phyloP scores from a whole-genome alignment of 169 alveolate species.

The Plasmodium cynomolgi region DNA sequence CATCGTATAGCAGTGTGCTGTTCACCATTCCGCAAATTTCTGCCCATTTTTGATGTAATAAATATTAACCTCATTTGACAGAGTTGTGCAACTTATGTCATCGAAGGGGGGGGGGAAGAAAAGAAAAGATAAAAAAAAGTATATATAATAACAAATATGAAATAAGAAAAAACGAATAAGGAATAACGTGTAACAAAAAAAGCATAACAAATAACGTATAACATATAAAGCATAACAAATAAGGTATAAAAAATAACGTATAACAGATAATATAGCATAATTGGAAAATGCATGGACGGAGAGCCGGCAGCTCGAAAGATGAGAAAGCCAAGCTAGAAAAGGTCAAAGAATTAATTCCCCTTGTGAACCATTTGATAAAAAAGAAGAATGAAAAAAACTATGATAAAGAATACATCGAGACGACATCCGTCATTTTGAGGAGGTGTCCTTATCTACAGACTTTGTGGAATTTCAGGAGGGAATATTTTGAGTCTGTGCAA shows the following conservation, averaged over 20 bases:
- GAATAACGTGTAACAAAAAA: not conserved
- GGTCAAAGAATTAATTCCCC: conserved; percentile 43
- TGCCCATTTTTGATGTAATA: not conserved
- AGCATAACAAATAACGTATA: not conserved
- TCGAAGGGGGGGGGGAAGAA: not conserved
- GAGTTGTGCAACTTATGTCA: not conserved
- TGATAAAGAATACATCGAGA: conserved; percentile 45
- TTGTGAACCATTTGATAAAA: conserved; percentile 29
- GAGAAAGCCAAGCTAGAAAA: conserved; percentile 44
- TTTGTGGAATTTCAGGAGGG: conserved; percentile 65
- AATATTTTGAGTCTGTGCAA: conserved; percentile 58
- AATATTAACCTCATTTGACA: not conserved
- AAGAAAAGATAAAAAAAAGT: not conserved
- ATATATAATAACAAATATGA: not conserved
- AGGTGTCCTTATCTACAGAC: conserved; percentile 62
- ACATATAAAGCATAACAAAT: too few species aligned
- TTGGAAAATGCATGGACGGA: conserved; percentile 69
- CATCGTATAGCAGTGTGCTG: not conserved
- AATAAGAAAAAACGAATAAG: not conserved
- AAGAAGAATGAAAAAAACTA: conserved; percentile 30
- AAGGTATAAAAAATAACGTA: not conserved
- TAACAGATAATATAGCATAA: not conserved
- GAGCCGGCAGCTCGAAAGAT: conserved; percentile 20
- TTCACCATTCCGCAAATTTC: not conserved
- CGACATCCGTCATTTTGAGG: conserved; percentile 30